Evolutionary conservation across 768 basidiomycete species (phyloP), one percentile per base, ranked within the genome.

Genomic region (Gymnopilus junonius): DNA sequence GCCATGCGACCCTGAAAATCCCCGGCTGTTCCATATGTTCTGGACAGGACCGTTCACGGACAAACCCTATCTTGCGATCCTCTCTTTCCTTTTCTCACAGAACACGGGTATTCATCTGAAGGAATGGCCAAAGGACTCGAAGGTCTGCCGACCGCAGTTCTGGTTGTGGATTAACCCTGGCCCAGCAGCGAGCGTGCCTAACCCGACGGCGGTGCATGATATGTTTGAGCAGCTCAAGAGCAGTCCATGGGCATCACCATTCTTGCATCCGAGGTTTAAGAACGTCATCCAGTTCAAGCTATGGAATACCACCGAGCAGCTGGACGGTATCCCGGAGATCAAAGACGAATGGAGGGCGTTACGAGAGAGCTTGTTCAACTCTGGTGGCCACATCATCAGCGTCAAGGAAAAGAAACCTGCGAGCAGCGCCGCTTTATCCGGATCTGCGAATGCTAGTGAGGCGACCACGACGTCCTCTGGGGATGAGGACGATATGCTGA

Each of bases 111-210:
- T 97, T 14, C 88, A 95, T 70, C 79, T 87, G 21, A 69, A 67
- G 5, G 73, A 80, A 7, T 78, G 75, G 73, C 78, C 79, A 0
- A 48, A 66, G 4, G 77, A 85, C 55, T 69, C 85, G 1, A 69
- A 72, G 1, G 82, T 88, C 25, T 98, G 95, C 73, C 87, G 92
- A 10, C 93, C 96, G 0, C 88, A 96, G 71, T 92, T 97, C 75
- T 97, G 94, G 94, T 75, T 97, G 55, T 97, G 96, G 96, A 93
- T 97, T 73, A 97, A 96, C 70, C 95, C 94, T 14, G 94, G 94
- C 23, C 94, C 94, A 15, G 95, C 94, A 2, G 93, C 94, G 6
- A 80, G 89, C 34, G 82, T 93, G 1, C 92, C 93, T 0, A 93
- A 94, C 68, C 91, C 92, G 0, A 84, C 80, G 17, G 95, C 93